Conservation (phyloP, 2,329 filamentous ascomycete species). For the Fusarium hostae region DNA sequence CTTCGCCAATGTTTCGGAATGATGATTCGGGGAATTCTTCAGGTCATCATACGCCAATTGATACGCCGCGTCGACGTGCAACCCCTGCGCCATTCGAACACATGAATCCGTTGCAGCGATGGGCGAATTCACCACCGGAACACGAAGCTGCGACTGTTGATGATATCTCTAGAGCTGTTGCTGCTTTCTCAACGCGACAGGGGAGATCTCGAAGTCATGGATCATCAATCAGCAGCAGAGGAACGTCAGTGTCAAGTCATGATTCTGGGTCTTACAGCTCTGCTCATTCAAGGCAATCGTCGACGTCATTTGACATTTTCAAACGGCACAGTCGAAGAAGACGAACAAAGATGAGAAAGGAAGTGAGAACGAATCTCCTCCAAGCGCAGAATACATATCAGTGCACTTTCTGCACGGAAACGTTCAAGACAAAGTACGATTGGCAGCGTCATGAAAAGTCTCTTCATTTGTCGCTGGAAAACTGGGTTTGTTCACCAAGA, state of each 20-base stretch:
- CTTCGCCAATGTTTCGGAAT: constrained; percentile 33
- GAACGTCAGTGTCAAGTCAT: constrained; percentile 27
- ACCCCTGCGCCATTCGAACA: constrained; percentile 51
- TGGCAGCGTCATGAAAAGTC: constrained; percentile 64
- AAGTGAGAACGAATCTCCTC: constrained; percentile 22
- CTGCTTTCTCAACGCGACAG: constrained; percentile 50
- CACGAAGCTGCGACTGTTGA: constrained; percentile 48
- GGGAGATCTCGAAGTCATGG: constrained; percentile 52
- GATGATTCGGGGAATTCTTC: constrained; percentile 29
- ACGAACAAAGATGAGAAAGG: constrained; percentile 25
- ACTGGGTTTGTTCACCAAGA: constrained; percentile 56
- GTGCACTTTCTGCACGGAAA: constrained; percentile 60
- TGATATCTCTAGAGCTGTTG: constrained; percentile 47
- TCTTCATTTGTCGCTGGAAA: constrained; percentile 57
- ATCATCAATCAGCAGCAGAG: constrained; percentile 49
- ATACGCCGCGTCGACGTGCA: constrained; percentile 61
- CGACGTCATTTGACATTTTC: constrained; percentile 26
- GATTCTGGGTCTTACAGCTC: constrained; percentile 33
- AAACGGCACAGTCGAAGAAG: constrained; percentile 26
- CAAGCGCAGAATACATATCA: constrained; percentile 47
- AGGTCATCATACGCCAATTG: constrained; percentile 54
- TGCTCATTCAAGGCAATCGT: constrained; percentile 25
- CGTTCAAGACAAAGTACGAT: constrained; percentile 58
- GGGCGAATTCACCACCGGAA: constrained; percentile 50
- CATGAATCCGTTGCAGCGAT: constrained; percentile 47